phyloP scores from a whole-genome alignment of 2,329 filamentous ascomycete species.

The Neurospora sp. region DNA sequence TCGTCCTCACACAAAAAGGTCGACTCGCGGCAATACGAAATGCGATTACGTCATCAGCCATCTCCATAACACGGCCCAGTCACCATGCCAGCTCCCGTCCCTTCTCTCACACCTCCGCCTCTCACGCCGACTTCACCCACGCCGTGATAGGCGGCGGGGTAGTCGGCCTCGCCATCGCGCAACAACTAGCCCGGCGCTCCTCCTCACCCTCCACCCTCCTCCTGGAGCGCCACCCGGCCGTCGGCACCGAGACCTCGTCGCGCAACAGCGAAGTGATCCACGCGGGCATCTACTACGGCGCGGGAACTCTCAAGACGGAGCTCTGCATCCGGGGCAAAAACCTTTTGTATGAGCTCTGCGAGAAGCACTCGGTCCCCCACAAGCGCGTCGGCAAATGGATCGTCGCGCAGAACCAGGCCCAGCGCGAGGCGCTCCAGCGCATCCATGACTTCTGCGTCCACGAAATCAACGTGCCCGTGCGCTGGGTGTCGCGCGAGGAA shows the following conservation, averaged over 20 bases:
- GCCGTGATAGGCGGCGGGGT: conserved; percentile 50
- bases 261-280: conserved; percentile 96
- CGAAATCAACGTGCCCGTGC: conserved; percentile 52
- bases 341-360: conserved; percentile 72
- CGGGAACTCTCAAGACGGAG: conserved; percentile 64
- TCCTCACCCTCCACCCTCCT: conserved; percentile 58
- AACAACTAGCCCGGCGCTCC: conserved; percentile 54
- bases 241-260: conserved; percentile 79
- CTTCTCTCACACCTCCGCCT: conserved; percentile 7
- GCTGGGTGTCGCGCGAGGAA: conserved; percentile 57
- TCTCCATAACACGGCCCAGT: background rate
- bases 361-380: conserved; percentile 55
- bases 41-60: background rate
- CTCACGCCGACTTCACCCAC: conserved; percentile 10
- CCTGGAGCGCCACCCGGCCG: conserved; percentile 65
- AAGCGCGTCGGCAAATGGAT: conserved; percentile 85
- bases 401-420: conserved; percentile 68
- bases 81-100: background rate
- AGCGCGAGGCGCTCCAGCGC: conserved; percentile 52
- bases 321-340: conserved; percentile 72
- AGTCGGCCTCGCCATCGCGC: conserved; percentile 72
- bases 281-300: conserved; percentile 84
- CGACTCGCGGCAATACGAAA: background rate
- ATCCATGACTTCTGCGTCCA: conserved; percentile 36
- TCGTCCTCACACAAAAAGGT: background rate